Evolutionary conservation across 768 basidiomycete species (phyloP), one percentile per base, ranked within the genome.

Genomic region (Suillus americanus): DNA sequence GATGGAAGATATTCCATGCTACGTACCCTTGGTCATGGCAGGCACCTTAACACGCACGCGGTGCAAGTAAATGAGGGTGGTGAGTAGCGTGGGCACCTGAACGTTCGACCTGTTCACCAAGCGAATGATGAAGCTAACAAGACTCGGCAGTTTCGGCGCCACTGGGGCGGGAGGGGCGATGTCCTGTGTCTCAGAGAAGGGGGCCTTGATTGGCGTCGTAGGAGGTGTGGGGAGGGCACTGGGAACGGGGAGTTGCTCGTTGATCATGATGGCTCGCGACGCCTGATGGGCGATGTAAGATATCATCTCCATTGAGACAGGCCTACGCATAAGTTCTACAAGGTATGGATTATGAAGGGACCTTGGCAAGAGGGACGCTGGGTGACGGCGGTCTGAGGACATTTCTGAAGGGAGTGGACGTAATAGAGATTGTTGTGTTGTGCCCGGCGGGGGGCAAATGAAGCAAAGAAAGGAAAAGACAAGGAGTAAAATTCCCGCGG

Each of bases 51-150:
- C 74, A 56, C 89, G 87, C 61, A 99, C 83, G 41, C 97, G 87
- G 67, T 96, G 91, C 67, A 99, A 89, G 79, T 96, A 98, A 68
- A 97, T 82, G 73, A 98, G 83, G 38, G 95, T 97, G 40, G 92
- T 87, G 60, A 97, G 87, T 62, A 99, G 83, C 25, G 95, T 98
- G 33, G 94, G 83, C 7, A 94, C 92, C 75, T 94, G 94, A 56
- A 98, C 95, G 72, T 94, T 92, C 48, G 92, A 92, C 73, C 84
- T 83, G 66, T 87, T 82, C 67, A 95, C 88, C 62, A 99, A 82
- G 72, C 87, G 86, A 62, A 85, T 78, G 74, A 99, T 96, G 77
- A 97, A 99, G 62, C 89, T 84, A 69, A 92, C 86, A 59, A 99
- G 81, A 43, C 88, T 83, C 41, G 93, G 87, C 37, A 90, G 79